These are phyloP conservation scores for Vitis riparia DNA, from an alignment of 164 flowering plant genomes.

Conservation along the genomic window DNA sequence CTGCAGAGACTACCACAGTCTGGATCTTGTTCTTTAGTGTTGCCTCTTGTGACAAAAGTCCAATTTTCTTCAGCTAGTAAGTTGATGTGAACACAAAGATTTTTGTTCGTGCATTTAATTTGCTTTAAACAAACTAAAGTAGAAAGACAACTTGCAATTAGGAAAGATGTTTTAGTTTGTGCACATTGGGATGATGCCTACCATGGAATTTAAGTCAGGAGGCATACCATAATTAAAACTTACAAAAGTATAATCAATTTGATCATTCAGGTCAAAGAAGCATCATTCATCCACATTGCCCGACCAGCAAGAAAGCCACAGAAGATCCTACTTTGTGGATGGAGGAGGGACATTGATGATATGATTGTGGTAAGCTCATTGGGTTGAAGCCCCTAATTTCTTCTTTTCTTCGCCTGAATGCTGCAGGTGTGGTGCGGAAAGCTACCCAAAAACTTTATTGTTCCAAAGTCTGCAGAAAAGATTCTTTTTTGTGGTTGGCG, in stretches of 20 bases:
- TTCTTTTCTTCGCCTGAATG: conserved; percentile 48
- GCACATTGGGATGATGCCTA: conserved; percentile 17
- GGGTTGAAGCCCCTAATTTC: conserved; percentile 52
- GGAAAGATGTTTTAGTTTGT: conserved; percentile 1
- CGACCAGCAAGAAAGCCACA: conserved; percentile 76
- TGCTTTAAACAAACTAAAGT: no score
- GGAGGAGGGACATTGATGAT: conserved; percentile 94
- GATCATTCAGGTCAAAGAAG: conserved; percentile 80
- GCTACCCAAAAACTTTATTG: conserved; percentile 59
- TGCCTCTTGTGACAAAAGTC: no score
- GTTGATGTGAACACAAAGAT: no score
- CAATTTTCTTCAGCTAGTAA: no score
- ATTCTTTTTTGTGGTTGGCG: conserved; percentile 93
- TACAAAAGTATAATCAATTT: conserved; percentile 51
- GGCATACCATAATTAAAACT: conserved; percentile 35
- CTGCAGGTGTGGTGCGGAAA: conserved; percentile 78
- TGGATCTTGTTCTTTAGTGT: no score
- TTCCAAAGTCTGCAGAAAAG: conserved; percentile 58
- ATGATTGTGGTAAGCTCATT: conserved; percentile 87
- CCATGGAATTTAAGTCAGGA: conserved; percentile 20
- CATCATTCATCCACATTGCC: conserved; percentile 54
- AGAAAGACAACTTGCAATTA: neutral
- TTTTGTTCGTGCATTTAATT: no score
- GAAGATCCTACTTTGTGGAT: conserved; percentile 94
- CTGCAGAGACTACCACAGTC: no score